Evolutionary conservation across 306 rosid species (phyloP), one percentile per base, ranked within the genome.

Genomic region (Glycine soja): DNA sequence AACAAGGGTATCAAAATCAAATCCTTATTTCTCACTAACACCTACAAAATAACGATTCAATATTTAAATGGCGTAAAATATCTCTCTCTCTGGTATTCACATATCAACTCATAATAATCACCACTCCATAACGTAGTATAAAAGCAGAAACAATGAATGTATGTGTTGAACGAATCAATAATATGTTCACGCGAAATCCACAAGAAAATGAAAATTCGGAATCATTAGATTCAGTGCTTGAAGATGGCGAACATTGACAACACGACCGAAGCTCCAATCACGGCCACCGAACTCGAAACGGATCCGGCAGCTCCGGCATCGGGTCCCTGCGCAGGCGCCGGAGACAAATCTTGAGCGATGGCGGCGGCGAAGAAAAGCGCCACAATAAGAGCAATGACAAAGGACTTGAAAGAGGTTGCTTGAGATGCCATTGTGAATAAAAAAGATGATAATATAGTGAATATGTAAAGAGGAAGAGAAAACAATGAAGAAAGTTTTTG

Each of bases 311-410:
- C 86, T 57, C 91, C 91, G 51, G 46, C 76, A 1, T 74, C 77
- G 1, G 72, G 75, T 3, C 30, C 69, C 0, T 87, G 93, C 0
- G 90, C 79, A 0, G 88, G 88, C 1, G 43, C 43, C 43, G 43
- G 43, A 38, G 86, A 73, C 0, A 74, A 40, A 0, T 85, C 92
- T 63, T 88, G 93, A 1, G 90, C 90, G 0, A 81, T 0, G 6
- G 43, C 85, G 14, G 73, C 38, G 16, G 59, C 68, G 8, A 64
- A 75, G 70, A 86, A 77, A 38, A 89, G 19, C 3, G 51, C 72
- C 10, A 67, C 72, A 15, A 62, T 66, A 2, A 80, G 52, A 14
- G 75, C 50, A 7, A 69, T 3, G 70, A 63, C 42, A 64, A 82
- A 24, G 34, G 71, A 6, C 7, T 38, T 38, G 43, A 38, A 38